Evolutionary conservation across 2,329 filamentous ascomycete species (phyloP), one percentile per base, ranked within the genome.

Genomic region (Aciculosporium take): DNA sequence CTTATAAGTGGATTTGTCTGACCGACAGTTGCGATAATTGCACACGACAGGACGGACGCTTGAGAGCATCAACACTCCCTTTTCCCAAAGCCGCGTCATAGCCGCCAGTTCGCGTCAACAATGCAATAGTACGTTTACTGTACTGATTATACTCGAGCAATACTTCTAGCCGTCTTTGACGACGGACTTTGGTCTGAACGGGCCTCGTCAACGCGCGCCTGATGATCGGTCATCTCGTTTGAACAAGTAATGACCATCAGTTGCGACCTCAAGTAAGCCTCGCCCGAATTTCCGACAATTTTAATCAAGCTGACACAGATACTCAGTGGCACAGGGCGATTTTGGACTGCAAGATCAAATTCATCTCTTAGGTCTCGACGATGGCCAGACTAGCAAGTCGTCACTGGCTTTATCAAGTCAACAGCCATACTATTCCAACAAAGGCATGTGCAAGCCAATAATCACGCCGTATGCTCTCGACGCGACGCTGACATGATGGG

Each of bases 361-460:
- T 25, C 36, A 34, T 12, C 27, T 13, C 24, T 35, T 30, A 23
- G 35, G 15, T 28, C 18, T 38, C 10, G 40, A 43, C 20, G 42
- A 44, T 44, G 37, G 41, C 39, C 39, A 35, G 32, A 41, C 39
- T 30, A 41, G 31, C 20, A 21, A 8, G 5, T 36, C 20, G 12
- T 41, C 39, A 9, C 36, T 31, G 32, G 18, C 15, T 27, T 25
- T 31, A 13, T 23, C 43, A 39, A 42, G 32, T 18, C 42, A 39
- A 33, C 58, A 60, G 34, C 52, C 62, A 12, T 72, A 69, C 51
- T 77, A 81, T 51, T 72, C 73, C 41, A 76, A 81, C 51, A 63
- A 78, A 62, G 76, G 77, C 78, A 33, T 27, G 40, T 21, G n/a
- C 7, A 9, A 31, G 6, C 8, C 12, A 18, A 21, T 7, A 5